Conservation (phyloP, 129 eudicot species). For the Flaveria brownii region DNA sequence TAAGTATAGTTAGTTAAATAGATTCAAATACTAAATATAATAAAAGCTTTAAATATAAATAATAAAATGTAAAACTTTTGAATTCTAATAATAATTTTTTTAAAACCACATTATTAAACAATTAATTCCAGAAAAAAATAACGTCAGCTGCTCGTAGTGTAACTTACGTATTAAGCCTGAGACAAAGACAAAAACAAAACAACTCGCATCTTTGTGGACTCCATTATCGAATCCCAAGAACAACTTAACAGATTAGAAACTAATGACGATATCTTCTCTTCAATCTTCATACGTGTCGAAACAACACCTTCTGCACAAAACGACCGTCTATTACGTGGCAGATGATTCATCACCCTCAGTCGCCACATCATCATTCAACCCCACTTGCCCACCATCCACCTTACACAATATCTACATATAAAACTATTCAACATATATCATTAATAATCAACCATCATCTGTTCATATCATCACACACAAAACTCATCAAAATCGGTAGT, state of each 20-base stretch:
- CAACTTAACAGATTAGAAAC: not conserved
- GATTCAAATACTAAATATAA: too few relatives aligned
- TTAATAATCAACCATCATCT: too few relatives aligned
- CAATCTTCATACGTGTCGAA: slow-evolving; percentile 30
- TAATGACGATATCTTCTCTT: slow-evolving; percentile 2
- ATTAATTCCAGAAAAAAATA: too few relatives aligned
- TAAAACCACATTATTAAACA: too few relatives aligned
- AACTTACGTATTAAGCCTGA: too few relatives aligned
- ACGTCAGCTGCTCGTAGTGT: too few relatives aligned
- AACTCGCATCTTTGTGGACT: slow-evolving; percentile 19
- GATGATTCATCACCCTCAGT: not conserved
- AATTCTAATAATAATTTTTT: too few relatives aligned
- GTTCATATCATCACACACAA: too few relatives aligned
- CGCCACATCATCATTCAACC: slow-evolving; percentile 23
- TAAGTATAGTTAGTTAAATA: too few relatives aligned
- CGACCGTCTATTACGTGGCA: slow-evolving; percentile 31
- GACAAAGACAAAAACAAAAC: not conserved
- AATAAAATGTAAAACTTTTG: too few relatives aligned
- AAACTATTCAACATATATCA: not conserved
- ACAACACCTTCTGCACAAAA: slow-evolving; percentile 20
- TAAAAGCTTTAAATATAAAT: too few relatives aligned
- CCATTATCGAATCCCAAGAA: slow-evolving; percentile 21
- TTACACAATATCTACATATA: not conserved
- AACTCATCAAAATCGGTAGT: not conserved
- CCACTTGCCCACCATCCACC: not conserved